A percentile compares a stretch with the other conserved stretches of the same genome.
These are phyloP conservation scores for Aspergillus proliferans DNA, from an alignment of 2,329 filamentous ascomycete species.

Conservation along the genomic window DNA sequence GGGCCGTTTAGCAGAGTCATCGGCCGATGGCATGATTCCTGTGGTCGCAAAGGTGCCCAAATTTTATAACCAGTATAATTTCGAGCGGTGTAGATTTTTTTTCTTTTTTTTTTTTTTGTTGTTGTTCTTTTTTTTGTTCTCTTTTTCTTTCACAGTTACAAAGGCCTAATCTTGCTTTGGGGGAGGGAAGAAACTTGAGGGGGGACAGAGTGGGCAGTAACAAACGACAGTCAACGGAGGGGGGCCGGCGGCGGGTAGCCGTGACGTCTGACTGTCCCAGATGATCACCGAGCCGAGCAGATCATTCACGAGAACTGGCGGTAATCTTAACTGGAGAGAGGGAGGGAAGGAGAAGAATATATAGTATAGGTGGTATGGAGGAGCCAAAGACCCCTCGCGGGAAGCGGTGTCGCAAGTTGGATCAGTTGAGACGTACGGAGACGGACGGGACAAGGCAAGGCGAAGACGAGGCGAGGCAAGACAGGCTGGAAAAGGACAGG, in stretches of 20 bases:
- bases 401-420: conserved; percentile 31
- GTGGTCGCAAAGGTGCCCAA: conserved; percentile 11
- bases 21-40: conserved; percentile 33
- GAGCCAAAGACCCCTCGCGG: conserved; percentile 18
- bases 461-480: background rate
- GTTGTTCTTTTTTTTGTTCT: too few species aligned
- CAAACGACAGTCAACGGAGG: background rate
- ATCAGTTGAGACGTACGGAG: background rate
- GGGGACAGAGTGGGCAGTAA: background rate
- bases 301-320: background rate
- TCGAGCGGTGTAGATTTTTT: too few species aligned
- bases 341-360: background rate
- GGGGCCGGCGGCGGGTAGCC: conserved; percentile 7
- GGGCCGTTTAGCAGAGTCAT: conserved; percentile 31
- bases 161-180: background rate
- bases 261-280: conserved; percentile 1
- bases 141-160: background rate
- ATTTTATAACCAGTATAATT: background rate
- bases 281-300: background rate
- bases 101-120: too few species aligned
- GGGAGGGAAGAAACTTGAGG: too few species aligned
- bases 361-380: background rate
- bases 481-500: background rate
- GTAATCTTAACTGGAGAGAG: background rate
- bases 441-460: conserved; percentile 2